Base-by-base conservation (phyloP, 306 rosid genomes). In the Alnus rubra region DNA sequence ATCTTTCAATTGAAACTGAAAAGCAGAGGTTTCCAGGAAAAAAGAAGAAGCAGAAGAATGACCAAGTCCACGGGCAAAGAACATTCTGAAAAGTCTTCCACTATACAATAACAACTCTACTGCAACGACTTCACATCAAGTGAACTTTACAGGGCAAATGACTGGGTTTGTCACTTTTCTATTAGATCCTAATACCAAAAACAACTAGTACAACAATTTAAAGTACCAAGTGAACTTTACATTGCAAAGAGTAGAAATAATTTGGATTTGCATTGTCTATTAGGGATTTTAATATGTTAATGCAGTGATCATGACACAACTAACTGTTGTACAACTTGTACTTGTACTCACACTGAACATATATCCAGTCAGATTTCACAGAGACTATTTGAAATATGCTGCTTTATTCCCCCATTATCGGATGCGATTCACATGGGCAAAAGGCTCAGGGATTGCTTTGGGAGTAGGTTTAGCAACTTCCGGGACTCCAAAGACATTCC, bases 401-500 rank as follows among this genome's bases (percentile, higher is more conserved):
- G 65, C 65, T 19, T 10, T 58, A 23, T 37, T 37, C 30, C 47
- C 47, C 15, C 11, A 15, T 9, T 35, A 64, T 13, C 88, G 84
- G 71, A 86, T 86, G 4, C 83, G 85, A 50, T 47, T 67, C 62
- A 83, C 65, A 78, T 83, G 14, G 75, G 88, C 73, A 82, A 86
- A 86, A 31, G 90, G 84, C 79, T 82, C 76, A 0, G 48, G 68
- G 50, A 30, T 75, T 76, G 62, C 51, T 79, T 84, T 84, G 2
- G 82, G 80, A 23, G 74, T 76, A 4, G 87, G 71, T 73, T 82
- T 82, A 15, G 83, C 54, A 30, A 54, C 73, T 55, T 79, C 84
- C 4, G 90, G 92, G 30, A 78, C 75, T 33, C 90, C 89, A 53
- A 89, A 87, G 13, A 83, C 88, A 78, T 87, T 89, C 90, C 92